phyloP scores from a whole-genome alignment of 805 yeast species.

The Komagataella phaffii region DNA sequence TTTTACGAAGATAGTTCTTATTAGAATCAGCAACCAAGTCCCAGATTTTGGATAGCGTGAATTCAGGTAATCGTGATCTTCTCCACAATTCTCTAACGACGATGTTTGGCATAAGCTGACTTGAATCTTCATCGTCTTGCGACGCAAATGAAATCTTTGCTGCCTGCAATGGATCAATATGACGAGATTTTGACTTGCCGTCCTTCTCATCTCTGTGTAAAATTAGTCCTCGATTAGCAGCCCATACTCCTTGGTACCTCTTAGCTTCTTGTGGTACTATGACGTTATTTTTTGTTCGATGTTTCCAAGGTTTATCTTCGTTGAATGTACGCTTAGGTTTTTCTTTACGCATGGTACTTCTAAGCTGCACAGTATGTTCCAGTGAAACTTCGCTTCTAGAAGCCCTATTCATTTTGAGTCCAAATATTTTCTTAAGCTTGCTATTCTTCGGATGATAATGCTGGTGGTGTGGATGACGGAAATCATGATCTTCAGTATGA shows the following conservation, averaged over 20 bases:
- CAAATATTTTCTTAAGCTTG: slow-evolving; percentile 11
- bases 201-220: slow-evolving; percentile 11
- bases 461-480: slow-evolving; percentile 10
- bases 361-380: slow-evolving; percentile 24
- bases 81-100: slow-evolving; percentile 75
- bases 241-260: slow-evolving; percentile 92
- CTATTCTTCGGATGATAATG: slow-evolving; percentile 10
- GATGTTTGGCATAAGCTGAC: slow-evolving; percentile 30
- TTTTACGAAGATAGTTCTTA: slow-evolving; percentile 68
- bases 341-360: slow-evolving; percentile 36
- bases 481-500: background rate
- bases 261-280: slow-evolving; percentile 56
- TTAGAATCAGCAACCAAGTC: slow-evolving; percentile 49
- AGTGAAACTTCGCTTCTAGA: background rate
- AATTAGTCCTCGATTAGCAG: slow-evolving; percentile 65
- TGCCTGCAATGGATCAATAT: background rate
- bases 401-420: slow-evolving; percentile 5
- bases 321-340: slow-evolving; percentile 37
- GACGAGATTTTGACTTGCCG: background rate
- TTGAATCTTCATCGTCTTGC: background rate
- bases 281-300: slow-evolving; percentile 45
- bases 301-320: slow-evolving; percentile 91
- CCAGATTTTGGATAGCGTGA: slow-evolving; percentile 51
- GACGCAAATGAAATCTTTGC: background rate
- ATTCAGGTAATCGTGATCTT: slow-evolving; percentile 59